Conservation (phyloP, 176 grass and related monocot genomes). For the Oryza brachyantha region DNA sequence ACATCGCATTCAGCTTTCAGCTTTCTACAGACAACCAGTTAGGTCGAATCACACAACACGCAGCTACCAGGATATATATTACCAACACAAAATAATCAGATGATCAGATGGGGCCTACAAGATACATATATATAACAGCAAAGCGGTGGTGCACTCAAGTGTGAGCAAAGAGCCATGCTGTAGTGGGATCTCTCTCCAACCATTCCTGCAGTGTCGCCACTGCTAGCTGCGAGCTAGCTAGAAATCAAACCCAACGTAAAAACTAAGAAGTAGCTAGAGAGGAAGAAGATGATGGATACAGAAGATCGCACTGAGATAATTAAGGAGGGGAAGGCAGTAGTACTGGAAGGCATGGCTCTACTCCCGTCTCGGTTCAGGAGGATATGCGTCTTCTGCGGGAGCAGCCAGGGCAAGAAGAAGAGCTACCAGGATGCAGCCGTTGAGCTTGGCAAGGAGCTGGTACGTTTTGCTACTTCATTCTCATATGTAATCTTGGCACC, state of each 20-base stretch:
- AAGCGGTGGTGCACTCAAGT: conserved; percentile 42
- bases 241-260: background rate
- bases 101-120: conserved; percentile 24
- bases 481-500: background rate
- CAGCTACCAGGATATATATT: conserved; percentile 23
- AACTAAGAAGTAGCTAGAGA: background rate
- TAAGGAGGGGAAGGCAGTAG: conserved; percentile 6
- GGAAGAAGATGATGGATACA: background rate
- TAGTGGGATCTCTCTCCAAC: conserved; percentile 21
- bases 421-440: conserved; percentile 62
- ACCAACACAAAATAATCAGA: conserved; percentile 7
- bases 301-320: conserved; percentile 21
- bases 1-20: background rate
- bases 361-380: conserved; percentile 49
- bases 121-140: conserved; percentile 31
- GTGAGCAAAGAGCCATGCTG: conserved; percentile 15
- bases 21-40: background rate
- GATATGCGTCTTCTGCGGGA: conserved; percentile 63
- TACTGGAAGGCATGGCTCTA: background rate
- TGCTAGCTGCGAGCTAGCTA: background rate
- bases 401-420: conserved; percentile 64
- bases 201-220: background rate
- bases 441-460: conserved; percentile 51
- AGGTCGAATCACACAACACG: conserved; percentile 15
- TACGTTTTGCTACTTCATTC: background rate